Evolutionary conservation across 1,139 yeast species (phyloP).

Genomic region (Zygosaccharomyces sapae): DNA sequence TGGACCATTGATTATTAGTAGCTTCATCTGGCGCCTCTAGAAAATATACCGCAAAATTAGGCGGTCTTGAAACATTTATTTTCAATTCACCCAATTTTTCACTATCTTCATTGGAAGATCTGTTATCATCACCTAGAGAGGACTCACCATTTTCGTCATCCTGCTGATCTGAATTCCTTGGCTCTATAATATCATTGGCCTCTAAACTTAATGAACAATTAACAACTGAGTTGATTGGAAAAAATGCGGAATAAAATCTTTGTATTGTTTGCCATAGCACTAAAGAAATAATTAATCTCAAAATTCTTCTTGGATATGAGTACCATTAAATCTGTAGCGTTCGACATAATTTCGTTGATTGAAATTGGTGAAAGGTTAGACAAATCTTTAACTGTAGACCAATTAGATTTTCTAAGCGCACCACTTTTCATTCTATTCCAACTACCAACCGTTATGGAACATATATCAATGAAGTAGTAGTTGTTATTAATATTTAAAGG

Average conservation of each 20-base stretch:
- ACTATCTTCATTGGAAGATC: slow-evolving; percentile 10
- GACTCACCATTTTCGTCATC: slow-evolving; percentile 13
- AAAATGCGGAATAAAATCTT: slow-evolving; percentile 68
- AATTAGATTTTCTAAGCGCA: slow-evolving; percentile 41
- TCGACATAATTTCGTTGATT: slow-evolving; percentile 56
- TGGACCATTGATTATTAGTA: slow-evolving; percentile 66
- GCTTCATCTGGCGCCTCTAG: slow-evolving; percentile 40
- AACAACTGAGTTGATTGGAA: slow-evolving; percentile 44
- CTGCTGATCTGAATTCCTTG: slow-evolving; percentile 9
- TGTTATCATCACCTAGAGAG: slow-evolving; percentile 9
- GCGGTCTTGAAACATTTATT: slow-evolving; percentile 52
- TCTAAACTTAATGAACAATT: slow-evolving; percentile 39
- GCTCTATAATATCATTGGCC: slow-evolving; percentile 28
- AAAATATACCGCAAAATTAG: slow-evolving; percentile 73
- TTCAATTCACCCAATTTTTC: slow-evolving; percentile 48
- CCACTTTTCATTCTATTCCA: slow-evolving; percentile 78
- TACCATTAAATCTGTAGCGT: slow-evolving; percentile 61
- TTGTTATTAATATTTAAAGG: slow-evolving; percentile 61
- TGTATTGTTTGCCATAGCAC: slow-evolving; percentile 62
- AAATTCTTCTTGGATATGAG: slow-evolving; percentile 62
- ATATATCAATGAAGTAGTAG: slow-evolving; percentile 63
- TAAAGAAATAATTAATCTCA: slow-evolving; percentile 70
- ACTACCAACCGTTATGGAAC: slow-evolving; percentile 65
- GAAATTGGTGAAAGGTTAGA: slow-evolving; percentile 64
- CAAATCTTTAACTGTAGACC: slow-evolving; percentile 41